Evolutionary conservation across 176 grass and related monocot genomes (phyloP).

Genomic region (Oryza glumipatula): DNA sequence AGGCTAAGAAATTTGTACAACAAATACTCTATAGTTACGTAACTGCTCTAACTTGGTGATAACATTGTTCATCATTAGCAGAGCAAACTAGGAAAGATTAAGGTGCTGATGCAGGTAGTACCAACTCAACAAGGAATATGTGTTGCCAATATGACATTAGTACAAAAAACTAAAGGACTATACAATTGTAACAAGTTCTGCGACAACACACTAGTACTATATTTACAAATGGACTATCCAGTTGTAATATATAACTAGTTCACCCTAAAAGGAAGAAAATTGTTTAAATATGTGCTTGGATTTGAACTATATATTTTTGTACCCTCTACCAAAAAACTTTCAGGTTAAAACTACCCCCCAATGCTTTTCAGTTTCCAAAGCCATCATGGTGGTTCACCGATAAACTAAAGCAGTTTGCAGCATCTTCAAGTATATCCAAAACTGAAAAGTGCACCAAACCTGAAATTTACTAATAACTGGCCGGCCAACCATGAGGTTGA

Average conservation of each 20-base stretch:
- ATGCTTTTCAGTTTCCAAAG: background rate
- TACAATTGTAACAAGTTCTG: background rate
- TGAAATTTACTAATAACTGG: slow-evolving; percentile 5
- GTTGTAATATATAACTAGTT: background rate
- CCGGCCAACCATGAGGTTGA: background rate
- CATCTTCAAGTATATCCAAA: slow-evolving; percentile 37
- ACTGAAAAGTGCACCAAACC: background rate
- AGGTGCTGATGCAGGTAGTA: background rate
- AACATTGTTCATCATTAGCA: background rate
- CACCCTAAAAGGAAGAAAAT: background rate
- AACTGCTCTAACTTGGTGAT: background rate
- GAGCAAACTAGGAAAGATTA: background rate
- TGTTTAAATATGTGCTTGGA: background rate
- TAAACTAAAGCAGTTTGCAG: slow-evolving; percentile 6
- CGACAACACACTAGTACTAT: background rate
- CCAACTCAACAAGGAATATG: background rate
- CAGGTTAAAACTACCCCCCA: background rate
- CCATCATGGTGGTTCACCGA: slow-evolving; percentile 18
- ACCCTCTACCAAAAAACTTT: background rate
- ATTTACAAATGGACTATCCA: background rate
- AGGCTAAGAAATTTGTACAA: background rate
- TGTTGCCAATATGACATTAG: background rate
- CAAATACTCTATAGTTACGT: background rate
- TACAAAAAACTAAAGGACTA: background rate
- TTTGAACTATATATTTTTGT: background rate